Conservation (phyloP, 2,329 filamentous ascomycete species). For the Pseudogymnoascus sp. region DNA sequence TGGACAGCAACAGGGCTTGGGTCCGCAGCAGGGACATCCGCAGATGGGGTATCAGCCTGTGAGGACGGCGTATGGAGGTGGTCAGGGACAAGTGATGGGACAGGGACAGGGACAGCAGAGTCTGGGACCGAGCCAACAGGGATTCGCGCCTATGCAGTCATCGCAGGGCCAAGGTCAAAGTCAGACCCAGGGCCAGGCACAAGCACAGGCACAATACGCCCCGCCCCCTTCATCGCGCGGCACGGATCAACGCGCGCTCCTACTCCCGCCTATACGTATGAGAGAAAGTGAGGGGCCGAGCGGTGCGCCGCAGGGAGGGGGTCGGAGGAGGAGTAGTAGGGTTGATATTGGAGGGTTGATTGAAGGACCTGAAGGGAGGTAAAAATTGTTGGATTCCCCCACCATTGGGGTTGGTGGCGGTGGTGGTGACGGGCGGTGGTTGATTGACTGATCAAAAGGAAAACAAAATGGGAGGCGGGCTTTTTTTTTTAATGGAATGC, state of each 20-base stretch:
- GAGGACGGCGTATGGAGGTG: neutral
- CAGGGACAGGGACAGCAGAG: neutral
- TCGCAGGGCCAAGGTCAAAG: neutral
- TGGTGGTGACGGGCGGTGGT: neutral
- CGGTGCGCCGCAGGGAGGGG: neutral
- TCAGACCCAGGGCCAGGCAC: neutral
- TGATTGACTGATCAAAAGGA: neutral
- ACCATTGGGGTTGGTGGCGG: neutral
- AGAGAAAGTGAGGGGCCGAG: neutral
- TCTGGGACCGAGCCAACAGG: neutral
- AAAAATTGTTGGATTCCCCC: neutral
- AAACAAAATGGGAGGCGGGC: slow-evolving; percentile 1
- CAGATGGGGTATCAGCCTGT: neutral
- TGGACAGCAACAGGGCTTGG: neutral
- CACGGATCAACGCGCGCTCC: neutral
- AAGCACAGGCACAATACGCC: neutral
- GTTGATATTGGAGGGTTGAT: slow-evolving; percentile 2
- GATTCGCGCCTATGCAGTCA: neutral
- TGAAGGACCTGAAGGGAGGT: neutral
- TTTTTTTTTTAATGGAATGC: neutral
- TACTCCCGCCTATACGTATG: neutral
- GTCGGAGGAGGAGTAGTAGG: neutral
- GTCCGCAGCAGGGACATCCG: neutral
- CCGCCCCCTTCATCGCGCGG: neutral
- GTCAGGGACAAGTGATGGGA: neutral